phyloP scores from a whole-genome alignment of 2,329 filamentous ascomycete genomes.

The Penicillium frequentans region DNA sequence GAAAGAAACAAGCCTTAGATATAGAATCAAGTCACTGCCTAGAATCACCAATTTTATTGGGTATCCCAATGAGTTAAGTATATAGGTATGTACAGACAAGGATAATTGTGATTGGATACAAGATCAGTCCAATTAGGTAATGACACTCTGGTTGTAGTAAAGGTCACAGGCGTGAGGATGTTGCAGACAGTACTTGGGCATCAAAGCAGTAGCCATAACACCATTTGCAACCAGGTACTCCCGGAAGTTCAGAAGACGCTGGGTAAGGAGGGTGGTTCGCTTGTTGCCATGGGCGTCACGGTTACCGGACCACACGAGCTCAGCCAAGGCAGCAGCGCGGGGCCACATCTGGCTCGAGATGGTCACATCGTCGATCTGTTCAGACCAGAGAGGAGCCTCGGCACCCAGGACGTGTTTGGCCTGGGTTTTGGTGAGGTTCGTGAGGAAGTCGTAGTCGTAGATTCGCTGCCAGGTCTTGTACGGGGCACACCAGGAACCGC shows the following conservation, averaged over 20 bases:
- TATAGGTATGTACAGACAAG: background rate
- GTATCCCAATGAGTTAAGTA: background rate
- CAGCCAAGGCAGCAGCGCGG: constrained; percentile 56
- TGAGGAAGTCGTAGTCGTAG: constrained; percentile 59
- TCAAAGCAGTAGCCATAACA: constrained; percentile 50
- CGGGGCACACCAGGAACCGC: constrained; percentile 59
- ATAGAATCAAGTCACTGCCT: background rate
- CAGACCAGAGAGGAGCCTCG: constrained; percentile 54
- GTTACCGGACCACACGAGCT: constrained; percentile 59
- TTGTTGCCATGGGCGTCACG: constrained; percentile 51
- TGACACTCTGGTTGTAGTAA: constrained; percentile 51
- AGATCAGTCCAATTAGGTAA: constrained; percentile 7
- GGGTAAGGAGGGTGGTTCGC: constrained; percentile 54
- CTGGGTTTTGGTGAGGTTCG: constrained; percentile 48
- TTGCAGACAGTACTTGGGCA: constrained; percentile 60
- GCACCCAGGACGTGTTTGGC: constrained; percentile 54
- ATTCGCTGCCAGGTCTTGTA: constrained; percentile 63
- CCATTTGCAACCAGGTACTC: constrained; percentile 60
- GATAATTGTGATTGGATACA: background rate
- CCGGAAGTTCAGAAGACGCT: constrained; percentile 59
- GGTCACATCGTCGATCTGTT: constrained; percentile 56
- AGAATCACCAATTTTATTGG: background rate
- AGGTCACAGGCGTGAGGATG: constrained; percentile 60
- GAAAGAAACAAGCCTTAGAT: background rate
- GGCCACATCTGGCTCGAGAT: constrained; percentile 57